These are phyloP conservation scores for Ascochyta rabiei DNA, from an alignment of 2,329 filamentous ascomycete species.

Conservation along the genomic window DNA sequence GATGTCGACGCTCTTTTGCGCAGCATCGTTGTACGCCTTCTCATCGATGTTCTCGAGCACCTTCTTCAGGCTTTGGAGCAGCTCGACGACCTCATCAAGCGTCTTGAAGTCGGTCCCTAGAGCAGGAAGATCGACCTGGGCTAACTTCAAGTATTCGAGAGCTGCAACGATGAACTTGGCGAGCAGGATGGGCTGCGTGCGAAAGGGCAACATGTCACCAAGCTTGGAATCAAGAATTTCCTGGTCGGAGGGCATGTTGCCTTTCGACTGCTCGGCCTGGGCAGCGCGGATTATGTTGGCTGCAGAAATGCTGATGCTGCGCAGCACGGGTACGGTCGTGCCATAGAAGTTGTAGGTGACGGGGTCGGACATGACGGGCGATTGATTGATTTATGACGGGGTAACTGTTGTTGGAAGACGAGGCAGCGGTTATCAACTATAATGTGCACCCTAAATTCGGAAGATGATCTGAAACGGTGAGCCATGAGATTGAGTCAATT, in stretches of 20 bases:
- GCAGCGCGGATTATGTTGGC: slow-evolving; percentile 25
- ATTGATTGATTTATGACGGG: slow-evolving; percentile 5
- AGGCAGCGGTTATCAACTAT: background rate
- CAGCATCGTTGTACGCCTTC: slow-evolving; percentile 25
- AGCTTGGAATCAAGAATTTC: slow-evolving; percentile 26
- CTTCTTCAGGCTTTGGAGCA: slow-evolving; percentile 24
- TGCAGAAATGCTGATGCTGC: slow-evolving; percentile 15
- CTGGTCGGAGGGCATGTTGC: slow-evolving; percentile 16
- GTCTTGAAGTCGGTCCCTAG: slow-evolving; percentile 20
- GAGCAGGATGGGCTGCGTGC: slow-evolving; percentile 26
- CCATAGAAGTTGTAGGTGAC: slow-evolving; percentile 27
- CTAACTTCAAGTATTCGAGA: slow-evolving; percentile 14
- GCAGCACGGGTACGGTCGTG: slow-evolving; percentile 22
- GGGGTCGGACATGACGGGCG: slow-evolving; percentile 23
- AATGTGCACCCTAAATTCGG: background rate
- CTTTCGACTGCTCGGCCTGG: slow-evolving; percentile 23
- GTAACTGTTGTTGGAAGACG: background rate
- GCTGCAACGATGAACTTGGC: slow-evolving; percentile 21
- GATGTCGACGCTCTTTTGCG: slow-evolving; percentile 22
- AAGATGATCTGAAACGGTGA: background rate
- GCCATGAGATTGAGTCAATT: background rate
- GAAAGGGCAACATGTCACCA: slow-evolving; percentile 30
- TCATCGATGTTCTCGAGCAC: slow-evolving; percentile 24
- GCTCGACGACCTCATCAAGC: slow-evolving; percentile 26
- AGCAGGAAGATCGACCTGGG: slow-evolving; percentile 7